Base-by-base conservation (phyloP, 306 rosid genomes). In the Dryas alaskensis region DNA sequence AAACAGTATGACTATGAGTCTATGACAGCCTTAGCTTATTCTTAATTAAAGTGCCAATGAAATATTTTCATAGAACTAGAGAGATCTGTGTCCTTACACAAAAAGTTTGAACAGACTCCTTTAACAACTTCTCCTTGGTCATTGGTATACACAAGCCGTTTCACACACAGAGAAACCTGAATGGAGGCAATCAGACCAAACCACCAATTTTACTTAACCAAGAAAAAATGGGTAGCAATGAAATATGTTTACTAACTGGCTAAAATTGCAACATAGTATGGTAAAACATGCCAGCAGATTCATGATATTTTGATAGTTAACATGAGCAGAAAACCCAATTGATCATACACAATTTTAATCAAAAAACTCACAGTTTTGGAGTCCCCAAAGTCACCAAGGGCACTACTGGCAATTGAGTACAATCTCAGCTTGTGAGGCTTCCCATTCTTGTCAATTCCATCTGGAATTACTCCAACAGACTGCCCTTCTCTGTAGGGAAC, bases 401-500 rank as follows among this genome's bases (percentile, higher is more conserved):
- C 97, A 79, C 97, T 92, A 84, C 97, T 89, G 65, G 96, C 97
- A 85, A 92, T 92, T 13, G 97, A 92, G 82, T 92, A 92, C 47
- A 92, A 66, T 76, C 97, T 86, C 54, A 92, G 89, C 81, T 92
- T 89, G 88, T 92, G 90, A 80, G 97, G 97, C 86, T 92, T 92
- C 61, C 97, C 97, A 78, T 92, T 89, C 82, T 89, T 92, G 90
- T 92, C 97, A 60, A 84, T 7, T 40, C 97, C 97, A 69, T 92
- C 97, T 4, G 97, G 55, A 68, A 92, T 92, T 7, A 92, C 90
- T 46, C 99, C 99, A 75, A 95, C 69, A 51, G 99, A 95, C 74
- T 95, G 99, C 65, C 99, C 99, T 78, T 95, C 99, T 86, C 92
- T 90, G 86, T 95, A 95, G 17, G 99, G 97, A 53, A 95, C 73